Conservation (phyloP, 1,284 basidiomycete species). For the Cutaneotrichosporon cyanovorans region DNA sequence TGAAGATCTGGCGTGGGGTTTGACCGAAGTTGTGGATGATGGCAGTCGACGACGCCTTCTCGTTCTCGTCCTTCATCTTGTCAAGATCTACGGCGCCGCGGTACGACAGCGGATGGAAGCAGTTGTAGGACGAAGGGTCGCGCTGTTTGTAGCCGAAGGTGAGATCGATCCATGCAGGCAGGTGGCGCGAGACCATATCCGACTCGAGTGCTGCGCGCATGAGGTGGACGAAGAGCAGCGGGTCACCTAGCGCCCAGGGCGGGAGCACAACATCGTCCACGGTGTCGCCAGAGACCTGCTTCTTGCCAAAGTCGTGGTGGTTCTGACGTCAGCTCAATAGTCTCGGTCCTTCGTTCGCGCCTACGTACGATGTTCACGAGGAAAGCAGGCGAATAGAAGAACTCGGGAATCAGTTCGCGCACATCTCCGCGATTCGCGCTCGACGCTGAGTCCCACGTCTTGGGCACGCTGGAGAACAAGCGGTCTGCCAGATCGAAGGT, state of each 20-base stretch:
- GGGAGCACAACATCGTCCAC: slow-evolving; percentile 86
- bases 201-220: slow-evolving; percentile 87
- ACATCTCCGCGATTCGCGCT: slow-evolving; percentile 85
- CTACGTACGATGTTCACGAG: slow-evolving; percentile 51
- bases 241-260: slow-evolving; percentile 80
- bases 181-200: slow-evolving; percentile 73
- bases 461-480: slow-evolving; percentile 71
- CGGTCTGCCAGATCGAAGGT: slow-evolving; percentile 94
- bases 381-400: slow-evolving; percentile 56
- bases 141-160: slow-evolving; percentile 73
- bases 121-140: slow-evolving; percentile 70
- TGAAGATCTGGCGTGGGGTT: slow-evolving; percentile 83
- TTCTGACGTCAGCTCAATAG: slow-evolving; percentile 49
- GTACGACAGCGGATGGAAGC: slow-evolving; percentile 90
- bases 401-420: slow-evolving; percentile 87
- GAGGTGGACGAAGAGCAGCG: slow-evolving; percentile 70
- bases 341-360: no score
- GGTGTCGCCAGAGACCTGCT: slow-evolving; percentile 69
- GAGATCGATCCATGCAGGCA: slow-evolving; percentile 88
- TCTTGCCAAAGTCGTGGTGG: slow-evolving; percentile 74
- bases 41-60: slow-evolving; percentile 84
- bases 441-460: slow-evolving; percentile 79
- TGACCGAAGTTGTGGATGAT: slow-evolving; percentile 95
- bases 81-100: slow-evolving; percentile 87
- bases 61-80: slow-evolving; percentile 71